phyloP scores from a whole-genome alignment of 2,329 filamentous ascomycete genomes.

The Parastagonospora nodorum region DNA sequence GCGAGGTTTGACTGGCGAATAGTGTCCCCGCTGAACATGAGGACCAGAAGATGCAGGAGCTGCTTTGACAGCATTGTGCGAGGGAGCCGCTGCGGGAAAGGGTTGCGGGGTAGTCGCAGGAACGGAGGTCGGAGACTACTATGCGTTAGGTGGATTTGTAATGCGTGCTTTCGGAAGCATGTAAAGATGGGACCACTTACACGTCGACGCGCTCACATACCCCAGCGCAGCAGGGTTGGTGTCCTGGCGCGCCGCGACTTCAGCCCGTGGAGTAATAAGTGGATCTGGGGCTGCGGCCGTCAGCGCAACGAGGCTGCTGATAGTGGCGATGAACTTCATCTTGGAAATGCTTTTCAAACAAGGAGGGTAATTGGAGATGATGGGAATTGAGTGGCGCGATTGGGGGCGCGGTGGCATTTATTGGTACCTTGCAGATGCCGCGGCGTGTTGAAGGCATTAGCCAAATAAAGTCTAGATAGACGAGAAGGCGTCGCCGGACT shows the following conservation, averaged over 20 bases:
- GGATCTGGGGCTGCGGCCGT: constrained; percentile 19
- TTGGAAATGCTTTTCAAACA: neutral
- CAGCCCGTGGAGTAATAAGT: constrained; percentile 24
- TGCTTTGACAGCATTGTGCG: constrained; percentile 26
- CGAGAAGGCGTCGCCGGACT: neutral
- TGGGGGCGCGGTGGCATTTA: neutral
- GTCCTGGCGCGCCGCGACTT: constrained; percentile 22
- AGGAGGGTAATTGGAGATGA: no score
- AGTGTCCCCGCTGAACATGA: constrained; percentile 23
- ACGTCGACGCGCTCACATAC: constrained; percentile 23
- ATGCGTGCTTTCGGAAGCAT: neutral
- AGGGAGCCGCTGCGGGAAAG: constrained; percentile 23
- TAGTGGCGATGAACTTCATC: constrained; percentile 15
- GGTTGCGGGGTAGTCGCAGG: constrained; percentile 31
- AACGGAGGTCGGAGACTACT: constrained; percentile 24
- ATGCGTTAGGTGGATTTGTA: neutral
- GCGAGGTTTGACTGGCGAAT: constrained; percentile 20
- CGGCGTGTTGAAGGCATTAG: constrained; percentile 3
- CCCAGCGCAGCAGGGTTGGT: constrained; percentile 26
- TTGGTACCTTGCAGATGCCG: constrained; percentile 9
- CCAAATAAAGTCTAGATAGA: constrained; percentile 9
- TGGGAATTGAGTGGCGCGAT: no score
- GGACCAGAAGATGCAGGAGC: constrained; percentile 27
- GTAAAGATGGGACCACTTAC: constrained; percentile 13
- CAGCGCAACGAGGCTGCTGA: constrained; percentile 11